These are phyloP conservation scores for Fagopyrum homotropicum DNA, from an alignment of 148 eudicot species.

Conservation along the genomic window DNA sequence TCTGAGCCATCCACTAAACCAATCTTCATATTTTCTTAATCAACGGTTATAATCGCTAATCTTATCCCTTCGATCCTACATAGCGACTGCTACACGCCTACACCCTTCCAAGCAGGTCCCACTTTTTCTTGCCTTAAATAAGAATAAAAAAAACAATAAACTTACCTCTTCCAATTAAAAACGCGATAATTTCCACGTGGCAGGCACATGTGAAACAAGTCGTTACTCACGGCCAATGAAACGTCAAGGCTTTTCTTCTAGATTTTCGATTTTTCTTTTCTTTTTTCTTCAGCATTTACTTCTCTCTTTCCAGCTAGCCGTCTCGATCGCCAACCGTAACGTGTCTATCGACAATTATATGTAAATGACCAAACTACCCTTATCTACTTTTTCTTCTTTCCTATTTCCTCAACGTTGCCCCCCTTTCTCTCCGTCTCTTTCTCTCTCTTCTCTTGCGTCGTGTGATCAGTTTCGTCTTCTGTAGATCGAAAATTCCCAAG, in stretches of 20 bases:
- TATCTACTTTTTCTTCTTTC: constrained; percentile 13
- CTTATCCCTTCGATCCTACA: neutral
- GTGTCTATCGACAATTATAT: neutral
- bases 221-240: constrained; percentile 10
- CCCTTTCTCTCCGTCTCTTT: neutral
- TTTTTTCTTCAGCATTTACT: constrained; percentile 9
- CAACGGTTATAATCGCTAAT: neutral
- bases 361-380: constrained; percentile 23
- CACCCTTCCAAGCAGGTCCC: neutral
- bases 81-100: neutral
- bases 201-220: constrained; percentile 12
- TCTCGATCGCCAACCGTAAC: constrained; percentile 20
- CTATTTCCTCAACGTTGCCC: neutral
- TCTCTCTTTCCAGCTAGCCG: constrained; percentile 11
- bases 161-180: neutral
- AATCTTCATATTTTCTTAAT: neutral
- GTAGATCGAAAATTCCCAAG: constrained; percentile 5
- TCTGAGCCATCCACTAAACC: neutral
- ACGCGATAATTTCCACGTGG: constrained; percentile 17
- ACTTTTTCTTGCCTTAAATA: neutral
- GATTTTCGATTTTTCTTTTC: constrained; percentile 1
- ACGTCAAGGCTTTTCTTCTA: constrained; percentile 5
- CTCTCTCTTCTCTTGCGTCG: constrained; percentile 11
- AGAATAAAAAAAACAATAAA: neutral
- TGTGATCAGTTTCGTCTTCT: constrained; percentile 9